phyloP scores from a whole-genome alignment of 768 basidiomycete species.

The Daedaleopsis sinensis region DNA sequence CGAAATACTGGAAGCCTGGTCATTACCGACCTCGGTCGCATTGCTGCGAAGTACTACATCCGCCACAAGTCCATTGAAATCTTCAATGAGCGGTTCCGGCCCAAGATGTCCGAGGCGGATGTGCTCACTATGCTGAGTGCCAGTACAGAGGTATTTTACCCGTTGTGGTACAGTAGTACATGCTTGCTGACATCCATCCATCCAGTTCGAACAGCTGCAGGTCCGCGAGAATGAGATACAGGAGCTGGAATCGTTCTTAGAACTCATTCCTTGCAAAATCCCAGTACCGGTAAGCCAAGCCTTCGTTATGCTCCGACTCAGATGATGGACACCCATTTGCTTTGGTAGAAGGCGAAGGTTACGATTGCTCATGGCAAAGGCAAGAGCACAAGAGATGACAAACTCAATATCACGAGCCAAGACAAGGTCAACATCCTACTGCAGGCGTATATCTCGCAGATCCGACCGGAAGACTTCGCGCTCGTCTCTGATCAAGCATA shows the following conservation, averaged over 20 bases:
- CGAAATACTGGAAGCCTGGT: slow-evolving; percentile 56
- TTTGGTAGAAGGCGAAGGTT: neutral
- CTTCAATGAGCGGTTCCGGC: slow-evolving; percentile 78
- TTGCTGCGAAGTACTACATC: slow-evolving; percentile 97
- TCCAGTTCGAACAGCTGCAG: slow-evolving; percentile 93
- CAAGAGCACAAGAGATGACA: neutral
- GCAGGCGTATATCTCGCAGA: slow-evolving; percentile 85
- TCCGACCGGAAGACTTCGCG: slow-evolving; percentile 90
- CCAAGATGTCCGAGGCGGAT: slow-evolving; percentile 92
- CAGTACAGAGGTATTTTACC: slow-evolving; percentile 83
- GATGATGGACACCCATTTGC: neutral
- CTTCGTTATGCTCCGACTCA: neutral
- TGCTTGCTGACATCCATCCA: no score
- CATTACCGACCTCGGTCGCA: slow-evolving; percentile 91
- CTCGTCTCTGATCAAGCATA: slow-evolving; percentile 94
- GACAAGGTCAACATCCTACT: slow-evolving; percentile 96
- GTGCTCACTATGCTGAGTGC: slow-evolving; percentile 82
- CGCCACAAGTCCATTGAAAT: slow-evolving; percentile 82
- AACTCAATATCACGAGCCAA: slow-evolving; percentile 43
- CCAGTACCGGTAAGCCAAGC: slow-evolving; percentile 49
- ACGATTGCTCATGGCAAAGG: slow-evolving; percentile 21
- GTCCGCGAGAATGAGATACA: slow-evolving; percentile 86
- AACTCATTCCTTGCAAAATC: slow-evolving; percentile 75
- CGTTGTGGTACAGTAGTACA: neutral
- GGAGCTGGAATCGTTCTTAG: slow-evolving; percentile 76